Conservation (phyloP, 768 basidiomycete genomes). For the Sutorius australiensis region DNA sequence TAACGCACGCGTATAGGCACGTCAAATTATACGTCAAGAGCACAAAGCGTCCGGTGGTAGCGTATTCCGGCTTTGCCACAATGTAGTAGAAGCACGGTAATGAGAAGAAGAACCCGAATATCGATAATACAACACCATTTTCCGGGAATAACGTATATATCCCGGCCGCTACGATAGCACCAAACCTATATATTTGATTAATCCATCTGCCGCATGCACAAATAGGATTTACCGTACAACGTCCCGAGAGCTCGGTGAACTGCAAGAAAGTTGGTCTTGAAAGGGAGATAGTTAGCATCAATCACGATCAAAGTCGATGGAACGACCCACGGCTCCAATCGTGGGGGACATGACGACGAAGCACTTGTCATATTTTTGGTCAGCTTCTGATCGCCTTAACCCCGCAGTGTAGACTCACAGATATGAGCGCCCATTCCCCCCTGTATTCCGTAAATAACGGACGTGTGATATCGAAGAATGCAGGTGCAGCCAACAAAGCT, state of each 20-base stretch:
- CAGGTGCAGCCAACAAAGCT: slow-evolving; percentile 80
- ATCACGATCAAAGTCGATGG: not conserved
- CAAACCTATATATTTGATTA: slow-evolving; percentile 47
- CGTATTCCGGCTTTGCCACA: slow-evolving; percentile 71
- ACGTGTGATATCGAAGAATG: slow-evolving; percentile 78
- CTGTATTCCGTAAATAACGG: slow-evolving; percentile 75
- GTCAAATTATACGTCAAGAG: slow-evolving; percentile 89
- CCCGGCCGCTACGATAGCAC: slow-evolving; percentile 70
- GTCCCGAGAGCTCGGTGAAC: slow-evolving; percentile 85
- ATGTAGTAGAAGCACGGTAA: slow-evolving; percentile 94
- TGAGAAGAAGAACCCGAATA: slow-evolving; percentile 86
- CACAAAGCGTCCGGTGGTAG: slow-evolving; percentile 74
- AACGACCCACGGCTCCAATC: slow-evolving; percentile 67
- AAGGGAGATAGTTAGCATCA: slow-evolving; percentile 8
- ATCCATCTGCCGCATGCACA: not conserved
- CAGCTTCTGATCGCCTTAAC: slow-evolving; percentile 10
- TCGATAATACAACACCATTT: slow-evolving; percentile 65
- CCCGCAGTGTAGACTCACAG: slow-evolving; percentile 45
- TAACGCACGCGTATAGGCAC: slow-evolving; percentile 59
- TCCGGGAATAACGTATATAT: slow-evolving; percentile 76
- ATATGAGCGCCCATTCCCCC: slow-evolving; percentile 96
- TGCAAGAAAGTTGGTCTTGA: slow-evolving; percentile 80
- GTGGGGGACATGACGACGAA: slow-evolving; percentile 91
- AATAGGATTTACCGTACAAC: slow-evolving; percentile 46
- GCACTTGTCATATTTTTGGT: slow-evolving; percentile 43